Base-by-base conservation (phyloP, 1,284 basidiomycete genomes). In the Ganoderma resinaceum region DNA sequence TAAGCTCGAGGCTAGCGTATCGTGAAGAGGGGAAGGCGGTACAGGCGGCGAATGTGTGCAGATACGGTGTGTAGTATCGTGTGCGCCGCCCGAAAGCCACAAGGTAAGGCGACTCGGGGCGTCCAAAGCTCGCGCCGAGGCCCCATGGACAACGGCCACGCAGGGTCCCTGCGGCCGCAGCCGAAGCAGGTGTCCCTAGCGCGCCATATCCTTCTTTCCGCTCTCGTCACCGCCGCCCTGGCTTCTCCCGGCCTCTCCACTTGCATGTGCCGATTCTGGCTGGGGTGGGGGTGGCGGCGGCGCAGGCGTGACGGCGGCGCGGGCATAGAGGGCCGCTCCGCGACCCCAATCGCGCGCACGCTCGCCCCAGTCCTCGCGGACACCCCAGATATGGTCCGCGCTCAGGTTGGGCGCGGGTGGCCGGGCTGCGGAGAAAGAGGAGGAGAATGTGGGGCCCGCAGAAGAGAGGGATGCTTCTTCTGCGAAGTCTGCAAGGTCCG, bases 311-410 rank as follows among this genome's bases (percentile, higher is more conserved):
- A 31, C 52, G 33, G 35, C 29, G 35, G 14, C 33, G 40, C 49
- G 38, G 58, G 40, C 52, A 57, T 68, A 77, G 2, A 75, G 78
- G 60, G 75, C 73, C 26, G 82, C 80, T 0, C 84, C 84, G 65
- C 78, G 74, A 0, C 84, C 84, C 85, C 85, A 86, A 26, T 73
- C 71, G 16, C 80, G 81, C 0, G 83, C 80, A 37, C 76, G 78
- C 63, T 78, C 75, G 1, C 84, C 85, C 85, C 86, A 86, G 68
- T 86, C 83, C 57, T 85, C 82, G 61, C 78, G 78, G 31, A 84
- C 79, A 29, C 83, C 83, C 84, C 83, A 84, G 9, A 83, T 73
- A 73, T 85, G 83, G 57, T 81, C 76, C 37, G 79, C 73, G 61
- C 78, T 77, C 38, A 85, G 68, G 42, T 75, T 77, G n/a, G 83